Base-by-base conservation (phyloP, 2,329 filamentous ascomycete genomes). In the Esteya vermicola region DNA sequence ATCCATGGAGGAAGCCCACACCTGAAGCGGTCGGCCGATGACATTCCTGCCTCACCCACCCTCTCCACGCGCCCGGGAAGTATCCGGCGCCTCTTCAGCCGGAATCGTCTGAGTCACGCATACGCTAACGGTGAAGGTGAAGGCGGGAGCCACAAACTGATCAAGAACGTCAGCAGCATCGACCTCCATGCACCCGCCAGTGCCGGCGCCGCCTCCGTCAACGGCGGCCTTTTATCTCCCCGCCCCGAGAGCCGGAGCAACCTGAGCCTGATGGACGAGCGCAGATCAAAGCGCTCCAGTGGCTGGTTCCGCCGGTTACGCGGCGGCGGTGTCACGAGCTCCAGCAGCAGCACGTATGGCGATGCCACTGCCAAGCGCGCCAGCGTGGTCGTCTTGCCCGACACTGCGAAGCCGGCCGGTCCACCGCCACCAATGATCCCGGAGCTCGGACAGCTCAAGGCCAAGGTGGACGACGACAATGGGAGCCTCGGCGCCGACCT, bases 381-480 rank as follows among this genome's bases (percentile, higher is more conserved):
- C 34, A 68, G 63, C 50, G 52, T 64, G 43, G 47, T 63, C 35
- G 59, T 64, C 41, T 59, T 67, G 34, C n/a, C n/a, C n/a, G 57
- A 62, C 20, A 38, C 45, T 32, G 48, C 51, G 48, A 55, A 39
- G 50, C 52, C 31, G 40, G 6, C 25, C 23, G 14, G 23, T 10
- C 70, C 72, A 9, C 72, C 72, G 41, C 70, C 72, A 28, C 72
- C 72, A 20, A 75, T 69, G 69, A 75, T 77, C 38, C 72, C 72
- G 18, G 72, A 76, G 51, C 58, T 76, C 37, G 62, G 57, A 49
- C 62, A 67, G 36, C 58, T 75, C 41, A 63, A 72, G 49, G 63
- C 66, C 41, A 66, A 64, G 51, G 50, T 67, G 36, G 64, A 66
- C 20, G 51, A 55, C 36, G 61, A 70, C 32, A 60, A 63, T 7